Percentiles rank a stretch among this genome's conserved stretches.
phyloP scores from a whole-genome alignment of 129 eudicot genomes.

The Deinandra increscens region DNA sequence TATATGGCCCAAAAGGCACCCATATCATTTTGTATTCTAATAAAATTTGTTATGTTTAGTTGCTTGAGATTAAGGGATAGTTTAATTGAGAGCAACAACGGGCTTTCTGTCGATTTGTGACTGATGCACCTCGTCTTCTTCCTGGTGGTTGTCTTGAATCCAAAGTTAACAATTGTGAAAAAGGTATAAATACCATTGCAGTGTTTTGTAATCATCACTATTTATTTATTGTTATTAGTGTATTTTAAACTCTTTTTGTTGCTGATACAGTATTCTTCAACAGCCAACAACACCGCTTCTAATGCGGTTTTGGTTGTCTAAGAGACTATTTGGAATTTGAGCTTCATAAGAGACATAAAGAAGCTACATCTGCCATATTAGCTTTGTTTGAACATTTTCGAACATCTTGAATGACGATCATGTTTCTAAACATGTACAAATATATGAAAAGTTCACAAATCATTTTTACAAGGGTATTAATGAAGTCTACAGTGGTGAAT shows the following conservation, averaged over 20 bases:
- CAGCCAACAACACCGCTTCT: slow-evolving; percentile 40
- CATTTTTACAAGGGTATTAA: too few relatives aligned
- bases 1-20: too few relatives aligned
- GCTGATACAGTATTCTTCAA: slow-evolving; percentile 68
- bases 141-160: slow-evolving; percentile 63
- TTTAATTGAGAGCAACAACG: slow-evolving; percentile 42
- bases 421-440: too few relatives aligned
- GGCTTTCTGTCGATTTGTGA: slow-evolving; percentile 43
- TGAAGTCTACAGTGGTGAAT: too few relatives aligned
- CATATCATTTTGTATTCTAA: slow-evolving; percentile 7
- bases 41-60: slow-evolving; percentile 32
- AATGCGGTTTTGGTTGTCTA: too few relatives aligned
- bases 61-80: slow-evolving; percentile 96
- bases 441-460: too few relatives aligned
- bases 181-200: slow-evolving; percentile 48
- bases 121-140: slow-evolving; percentile 50
- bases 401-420: too few relatives aligned
- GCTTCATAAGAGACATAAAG: too few relatives aligned
- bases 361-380: too few relatives aligned
- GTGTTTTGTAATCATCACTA: not conserved
- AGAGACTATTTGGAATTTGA: too few relatives aligned
- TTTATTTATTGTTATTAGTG: not conserved
- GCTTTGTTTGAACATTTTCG: too few relatives aligned
- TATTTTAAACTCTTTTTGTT: slow-evolving; percentile 16
- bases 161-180: slow-evolving; percentile 87